phyloP scores from a whole-genome alignment of 2,329 filamentous ascomycete species.

The Pseudonectria foliicola region DNA sequence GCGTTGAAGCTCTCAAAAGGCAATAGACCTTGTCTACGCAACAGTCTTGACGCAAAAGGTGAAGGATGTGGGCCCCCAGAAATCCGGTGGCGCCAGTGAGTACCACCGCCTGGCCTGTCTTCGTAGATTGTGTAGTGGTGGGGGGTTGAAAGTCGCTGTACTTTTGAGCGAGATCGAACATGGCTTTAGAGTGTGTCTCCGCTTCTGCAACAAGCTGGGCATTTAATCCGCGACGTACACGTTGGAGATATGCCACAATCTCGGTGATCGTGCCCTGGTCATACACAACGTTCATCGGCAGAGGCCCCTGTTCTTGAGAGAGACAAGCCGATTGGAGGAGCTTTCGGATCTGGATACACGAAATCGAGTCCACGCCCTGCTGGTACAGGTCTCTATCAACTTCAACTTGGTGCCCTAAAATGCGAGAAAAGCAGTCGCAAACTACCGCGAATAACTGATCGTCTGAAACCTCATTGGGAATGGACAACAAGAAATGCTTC shows the following conservation, averaged over 20 bases:
- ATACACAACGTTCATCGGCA: slow-evolving; percentile 54
- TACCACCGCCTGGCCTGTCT: slow-evolving; percentile 19
- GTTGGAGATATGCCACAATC: slow-evolving; percentile 16
- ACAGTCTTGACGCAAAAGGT: slow-evolving; percentile 8
- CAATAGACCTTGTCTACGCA: slow-evolving; percentile 10
- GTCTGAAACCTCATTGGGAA: slow-evolving; percentile 17
- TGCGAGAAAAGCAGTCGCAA: slow-evolving; percentile 22
- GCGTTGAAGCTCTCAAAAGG: slow-evolving; percentile 35
- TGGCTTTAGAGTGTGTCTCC: neutral
- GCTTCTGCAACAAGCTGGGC: slow-evolving; percentile 1
- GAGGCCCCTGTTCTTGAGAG: neutral
- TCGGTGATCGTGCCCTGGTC: slow-evolving; percentile 46
- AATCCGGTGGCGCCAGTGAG: slow-evolving; percentile 61
- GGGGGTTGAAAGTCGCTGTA: slow-evolving; percentile 5
- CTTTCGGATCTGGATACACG: slow-evolving; percentile 44
- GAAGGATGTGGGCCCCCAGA: slow-evolving; percentile 49
- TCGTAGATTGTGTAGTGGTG: accelerated
- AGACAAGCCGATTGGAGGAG: slow-evolving; percentile 22
- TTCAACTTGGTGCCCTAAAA: slow-evolving; percentile 22
- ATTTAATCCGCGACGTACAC: neutral
- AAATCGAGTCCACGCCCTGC: slow-evolving; percentile 54
- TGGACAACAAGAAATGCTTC: neutral
- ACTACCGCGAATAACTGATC: slow-evolving; percentile 30
- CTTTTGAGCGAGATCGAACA: slow-evolving; percentile 5
- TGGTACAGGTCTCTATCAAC: slow-evolving; percentile 46